phyloP scores from a whole-genome alignment of 306 rosid species.

The Gynostemma pentaphyllum region DNA sequence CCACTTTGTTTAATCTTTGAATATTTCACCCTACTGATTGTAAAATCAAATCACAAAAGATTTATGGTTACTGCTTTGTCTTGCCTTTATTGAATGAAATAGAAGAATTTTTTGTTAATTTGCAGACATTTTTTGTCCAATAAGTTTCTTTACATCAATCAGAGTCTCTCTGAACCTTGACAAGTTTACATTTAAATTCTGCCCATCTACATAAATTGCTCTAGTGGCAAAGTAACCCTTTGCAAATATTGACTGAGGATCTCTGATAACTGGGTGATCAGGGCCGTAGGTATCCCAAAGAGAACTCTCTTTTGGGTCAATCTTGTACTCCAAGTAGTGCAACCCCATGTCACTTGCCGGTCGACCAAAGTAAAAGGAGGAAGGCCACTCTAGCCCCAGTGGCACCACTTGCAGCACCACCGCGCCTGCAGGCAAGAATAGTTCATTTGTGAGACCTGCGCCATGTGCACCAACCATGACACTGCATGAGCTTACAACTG shows the following conservation, averaged over 20 bases:
- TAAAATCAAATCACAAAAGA: too few relatives aligned
- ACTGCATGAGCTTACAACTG: constrained; percentile 15
- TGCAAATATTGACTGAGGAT: constrained; percentile 18
- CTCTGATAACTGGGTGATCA: constrained; percentile 17
- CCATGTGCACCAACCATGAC: constrained; percentile 31
- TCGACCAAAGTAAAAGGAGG: constrained; percentile 5
- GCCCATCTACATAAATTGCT: constrained; percentile 20
- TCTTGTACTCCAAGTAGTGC: constrained; percentile 24
- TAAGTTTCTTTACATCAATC: constrained; percentile 8
- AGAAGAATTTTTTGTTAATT: too few relatives aligned
- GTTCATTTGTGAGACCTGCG: constrained; percentile 21
- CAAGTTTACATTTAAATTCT: constrained; percentile 18
- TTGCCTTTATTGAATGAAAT: too few relatives aligned
- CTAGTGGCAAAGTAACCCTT: constrained; percentile 20
- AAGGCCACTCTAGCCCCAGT: constrained; percentile 25
- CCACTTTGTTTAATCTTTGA: too few relatives aligned
- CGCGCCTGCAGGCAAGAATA: constrained; percentile 21
- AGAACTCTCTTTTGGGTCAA: constrained; percentile 19
- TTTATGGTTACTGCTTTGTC: too few relatives aligned
- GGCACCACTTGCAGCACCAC: constrained; percentile 33
- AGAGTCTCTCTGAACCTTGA: constrained; percentile 21
- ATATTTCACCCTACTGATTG: too few relatives aligned
- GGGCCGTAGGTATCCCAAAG: constrained; percentile 12
- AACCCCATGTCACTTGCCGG: constrained; percentile 16
- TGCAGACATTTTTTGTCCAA: neutral